phyloP scores from a whole-genome alignment of 306 rosid species.

The Crotalaria pallida region DNA sequence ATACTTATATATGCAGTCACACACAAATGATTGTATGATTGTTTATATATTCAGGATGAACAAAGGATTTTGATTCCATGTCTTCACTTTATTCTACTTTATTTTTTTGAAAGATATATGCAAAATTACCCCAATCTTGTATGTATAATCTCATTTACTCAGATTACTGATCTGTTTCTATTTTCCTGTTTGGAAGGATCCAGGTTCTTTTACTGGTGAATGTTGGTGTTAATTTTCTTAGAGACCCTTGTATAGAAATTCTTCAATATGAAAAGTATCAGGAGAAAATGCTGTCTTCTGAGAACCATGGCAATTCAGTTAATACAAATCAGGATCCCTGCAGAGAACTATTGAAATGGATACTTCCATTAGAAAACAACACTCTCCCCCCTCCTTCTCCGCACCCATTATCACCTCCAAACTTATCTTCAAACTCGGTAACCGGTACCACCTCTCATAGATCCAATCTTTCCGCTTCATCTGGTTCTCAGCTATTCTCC shows the following conservation, averaged over 20 bases:
- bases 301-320: constrained; percentile 39
- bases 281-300: constrained; percentile 49
- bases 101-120: too few relatives aligned
- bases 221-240: constrained; percentile 76
- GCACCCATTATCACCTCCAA: constrained; percentile 56
- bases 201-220: constrained; percentile 97
- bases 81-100: too few relatives aligned
- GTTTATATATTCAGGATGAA: too few relatives aligned
- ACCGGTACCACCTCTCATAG: constrained; percentile 49
- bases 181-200: constrained; percentile 88
- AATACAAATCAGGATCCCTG: constrained; percentile 56
- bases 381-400: constrained; percentile 49
- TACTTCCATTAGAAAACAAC: constrained; percentile 93
- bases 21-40: too few relatives aligned
- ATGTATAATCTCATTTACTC: constrained; percentile 24
- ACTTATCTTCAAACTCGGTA: constrained; percentile 47
- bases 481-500: constrained; percentile 81
- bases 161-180: constrained; percentile 60
- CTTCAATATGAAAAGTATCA: constrained; percentile 86
- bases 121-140: constrained; percentile 16
- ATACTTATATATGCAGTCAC: too few relatives aligned
- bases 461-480: constrained; percentile 40
- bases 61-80: too few relatives aligned
- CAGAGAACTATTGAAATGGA: constrained; percentile 83
- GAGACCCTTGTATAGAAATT: constrained; percentile 86